Conservation (phyloP, 2,329 filamentous ascomycete species). For the Fusarium sp. region DNA sequence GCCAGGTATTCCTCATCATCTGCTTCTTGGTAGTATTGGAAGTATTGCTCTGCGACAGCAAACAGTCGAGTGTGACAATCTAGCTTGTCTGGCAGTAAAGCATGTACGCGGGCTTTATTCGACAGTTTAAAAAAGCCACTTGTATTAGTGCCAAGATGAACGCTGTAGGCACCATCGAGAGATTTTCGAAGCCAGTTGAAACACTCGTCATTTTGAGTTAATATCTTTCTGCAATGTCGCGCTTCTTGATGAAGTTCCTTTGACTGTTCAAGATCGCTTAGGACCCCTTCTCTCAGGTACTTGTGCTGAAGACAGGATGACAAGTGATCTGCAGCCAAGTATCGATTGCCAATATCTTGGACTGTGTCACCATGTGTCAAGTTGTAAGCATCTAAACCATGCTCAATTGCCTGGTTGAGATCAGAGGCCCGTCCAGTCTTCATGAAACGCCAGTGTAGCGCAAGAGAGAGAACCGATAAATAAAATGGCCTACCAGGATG, state of each 20-base stretch:
- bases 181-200: rapidly evolving
- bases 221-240: rapidly evolving
- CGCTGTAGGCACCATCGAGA: neutral
- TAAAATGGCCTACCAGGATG: neutral
- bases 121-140: rapidly evolving
- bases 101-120: neutral
- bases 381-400: neutral
- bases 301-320: neutral
- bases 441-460: neutral
- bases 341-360: neutral
- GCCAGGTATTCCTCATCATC: neutral
- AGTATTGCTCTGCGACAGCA: rapidly evolving
- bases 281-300: rapidly evolving
- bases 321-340: neutral
- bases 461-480: rapidly evolving
- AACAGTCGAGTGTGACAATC: neutral
- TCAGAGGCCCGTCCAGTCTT: rapidly evolving
- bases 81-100: rapidly evolving
- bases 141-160: neutral
- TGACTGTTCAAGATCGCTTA: neutral
- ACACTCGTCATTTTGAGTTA: neutral
- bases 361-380: neutral
- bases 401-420: neutral
- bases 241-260: neutral
- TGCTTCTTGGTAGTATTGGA: neutral